Evolutionary conservation across 2,329 filamentous ascomycete genomes (phyloP), one percentile per base, ranked within the genome.

Genomic region (Emergomyces africanus): DNA sequence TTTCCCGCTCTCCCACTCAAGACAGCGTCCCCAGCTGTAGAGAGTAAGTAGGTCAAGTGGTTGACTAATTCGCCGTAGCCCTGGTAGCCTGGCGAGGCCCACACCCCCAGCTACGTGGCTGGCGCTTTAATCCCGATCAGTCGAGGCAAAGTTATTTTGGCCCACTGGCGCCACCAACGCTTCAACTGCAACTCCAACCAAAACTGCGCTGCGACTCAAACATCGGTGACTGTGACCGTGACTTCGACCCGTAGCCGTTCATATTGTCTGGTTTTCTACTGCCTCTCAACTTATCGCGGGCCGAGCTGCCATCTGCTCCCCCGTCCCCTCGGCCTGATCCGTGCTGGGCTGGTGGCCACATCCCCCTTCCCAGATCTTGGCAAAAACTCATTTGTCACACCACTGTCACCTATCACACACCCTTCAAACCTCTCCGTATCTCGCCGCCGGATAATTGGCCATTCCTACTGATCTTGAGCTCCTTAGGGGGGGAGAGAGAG

Each of bases 211-310:
- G 42, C 56, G 39, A 57, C 55, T 54, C 50, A 44, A n/a, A 42
- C 25, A 20, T 59, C 56, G 54, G 53, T 55, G 58, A 62, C 58
- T 57, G 57, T 57, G 57, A 60, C 59, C 39, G 58, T 57, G 49
- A 59, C 60, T 57, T 37, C 50, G 23, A 30, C 3, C 30, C 30
- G 30, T 30, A n/a, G 35, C 35, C 10, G 48, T 57, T 23, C 23
- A 25, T 33, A 8, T 18, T 44, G 35, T 35, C 25, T 25, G 18
- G n/a, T 5, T 18, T 44, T 30, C 42, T 46, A 44, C 35, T 23
- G 42, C 42, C 42, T 23, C 28, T 33, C 20, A n/a, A 25, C 3
- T 20, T 25, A 35, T n/a, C 55, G n/a, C 30, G 30, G 30, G 18
- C 20, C 14, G 50, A 39, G n/a, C 30, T 33, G 33, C 12, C 50